Evolutionary conservation across 1,284 basidiomycete genomes (phyloP).

Genomic region (Moesziomyces sp.): DNA sequence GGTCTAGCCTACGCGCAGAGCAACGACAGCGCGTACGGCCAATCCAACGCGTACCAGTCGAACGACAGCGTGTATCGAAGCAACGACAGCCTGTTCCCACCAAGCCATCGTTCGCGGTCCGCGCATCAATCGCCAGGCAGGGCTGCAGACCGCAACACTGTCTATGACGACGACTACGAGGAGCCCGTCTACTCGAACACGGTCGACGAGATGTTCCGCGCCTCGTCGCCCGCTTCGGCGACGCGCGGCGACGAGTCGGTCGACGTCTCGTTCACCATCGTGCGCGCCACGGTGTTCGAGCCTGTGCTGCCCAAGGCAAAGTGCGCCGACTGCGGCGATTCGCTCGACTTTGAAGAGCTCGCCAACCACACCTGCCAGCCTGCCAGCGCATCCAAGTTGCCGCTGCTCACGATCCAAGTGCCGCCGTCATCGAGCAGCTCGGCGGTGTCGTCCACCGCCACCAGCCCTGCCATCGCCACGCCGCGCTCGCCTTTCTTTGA

Average conservation of each 20-base stretch:
- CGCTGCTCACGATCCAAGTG: constrained; percentile 34
- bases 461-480: constrained; percentile 16
- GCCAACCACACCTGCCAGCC: constrained; percentile 43
- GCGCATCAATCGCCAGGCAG: neutral
- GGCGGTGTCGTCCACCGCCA: constrained; percentile 10
- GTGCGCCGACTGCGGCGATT: constrained; percentile 57
- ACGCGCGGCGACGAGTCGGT: constrained; percentile 9
- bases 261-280: constrained; percentile 17
- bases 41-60: no score
- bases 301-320: constrained; percentile 53
- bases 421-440: constrained; percentile 19
- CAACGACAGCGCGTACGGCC: constrained; percentile 15
- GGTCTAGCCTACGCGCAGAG: constrained; percentile 19
- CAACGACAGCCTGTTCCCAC: no score
- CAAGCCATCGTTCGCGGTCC: neutral
- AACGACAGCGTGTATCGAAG: no score
- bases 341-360: constrained; percentile 54
- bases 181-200: constrained; percentile 8
- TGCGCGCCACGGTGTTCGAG: constrained; percentile 44
- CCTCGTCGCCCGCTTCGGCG: constrained; percentile 14
- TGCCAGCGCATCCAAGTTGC: constrained; percentile 9
- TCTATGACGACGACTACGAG: constrained; percentile 50
- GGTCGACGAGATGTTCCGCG: constrained; percentile 5
- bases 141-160: constrained; percentile 24
- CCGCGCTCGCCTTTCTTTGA: constrained; percentile 53